Conservation (phyloP, 371 early-diverging fungal genomes). For the Gilbertella persicaria region DNA sequence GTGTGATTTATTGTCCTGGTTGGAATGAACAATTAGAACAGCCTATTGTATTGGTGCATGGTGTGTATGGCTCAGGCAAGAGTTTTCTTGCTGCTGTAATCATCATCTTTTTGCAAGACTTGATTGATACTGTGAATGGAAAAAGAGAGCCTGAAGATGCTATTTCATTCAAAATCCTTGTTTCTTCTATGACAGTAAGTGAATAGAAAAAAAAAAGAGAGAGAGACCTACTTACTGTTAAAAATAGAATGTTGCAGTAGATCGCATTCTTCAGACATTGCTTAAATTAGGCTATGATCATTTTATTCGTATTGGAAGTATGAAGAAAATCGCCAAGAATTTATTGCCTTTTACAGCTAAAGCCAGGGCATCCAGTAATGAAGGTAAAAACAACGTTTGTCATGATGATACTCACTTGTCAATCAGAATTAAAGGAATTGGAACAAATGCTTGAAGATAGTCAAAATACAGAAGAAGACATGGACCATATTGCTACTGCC, state of each 20-base stretch:
- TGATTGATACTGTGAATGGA: constrained; percentile 46
- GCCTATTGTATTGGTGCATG: constrained; percentile 59
- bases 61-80: constrained; percentile 82
- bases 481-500: constrained; percentile 60
- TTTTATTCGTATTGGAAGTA: constrained; percentile 84
- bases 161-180: constrained; percentile 53
- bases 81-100: constrained; percentile 79
- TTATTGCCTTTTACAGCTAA: constrained; percentile 72
- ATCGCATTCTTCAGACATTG: constrained; percentile 74
- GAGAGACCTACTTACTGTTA: not conserved
- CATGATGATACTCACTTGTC: not conserved
- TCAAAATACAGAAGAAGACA: constrained; percentile 53
- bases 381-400: constrained; percentile 28
- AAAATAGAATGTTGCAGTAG: constrained; percentile 82
- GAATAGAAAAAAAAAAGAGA: not conserved
- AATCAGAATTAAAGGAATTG: constrained; percentile 69
- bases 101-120: constrained; percentile 70
- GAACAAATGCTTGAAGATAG: constrained; percentile 70
- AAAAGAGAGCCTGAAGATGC: constrained; percentile 38
- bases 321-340: constrained; percentile 76
- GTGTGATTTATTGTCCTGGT: constrained; percentile 51
- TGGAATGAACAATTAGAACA: constrained; percentile 40
- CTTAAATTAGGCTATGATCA: constrained; percentile 72
- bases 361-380: constrained; percentile 50
- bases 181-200: constrained; percentile 67